Percentiles rank a stretch among this genome's conserved stretches.
These are phyloP conservation scores for Antrodiella citrinella DNA, from an alignment of 768 basidiomycete genomes.

Conservation along the genomic window DNA sequence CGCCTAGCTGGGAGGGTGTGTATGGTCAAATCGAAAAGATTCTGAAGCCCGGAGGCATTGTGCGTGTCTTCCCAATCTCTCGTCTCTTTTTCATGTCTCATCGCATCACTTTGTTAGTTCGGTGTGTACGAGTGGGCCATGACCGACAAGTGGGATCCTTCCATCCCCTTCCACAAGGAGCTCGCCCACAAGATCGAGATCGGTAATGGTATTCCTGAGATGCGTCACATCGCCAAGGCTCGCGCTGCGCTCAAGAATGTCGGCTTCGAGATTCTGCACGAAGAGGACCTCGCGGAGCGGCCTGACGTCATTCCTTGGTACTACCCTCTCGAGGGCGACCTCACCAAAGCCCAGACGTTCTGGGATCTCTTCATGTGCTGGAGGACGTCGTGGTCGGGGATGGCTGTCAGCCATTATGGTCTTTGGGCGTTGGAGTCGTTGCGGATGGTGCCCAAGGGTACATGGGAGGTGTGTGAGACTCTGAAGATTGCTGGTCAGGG, in stretches of 20 bases:
- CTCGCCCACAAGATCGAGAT: constrained; percentile 90
- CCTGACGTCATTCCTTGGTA: constrained; percentile 81
- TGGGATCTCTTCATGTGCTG: constrained; percentile 89
- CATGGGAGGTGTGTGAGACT: constrained; percentile 81
- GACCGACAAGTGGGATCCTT: constrained; percentile 90
- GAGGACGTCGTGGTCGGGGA: constrained; percentile 86
- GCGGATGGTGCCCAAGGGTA: constrained; percentile 86
- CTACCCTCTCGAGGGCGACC: constrained; percentile 93
- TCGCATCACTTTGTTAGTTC: constrained; percentile 45
- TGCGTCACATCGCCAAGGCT: constrained; percentile 69
- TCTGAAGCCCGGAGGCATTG: constrained; percentile 91
- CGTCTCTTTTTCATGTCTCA: not conserved
- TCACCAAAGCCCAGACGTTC: constrained; percentile 83
- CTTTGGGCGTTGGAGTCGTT: constrained; percentile 71
- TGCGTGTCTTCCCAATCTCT: constrained; percentile 33
- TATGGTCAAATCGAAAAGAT: constrained; percentile 91
- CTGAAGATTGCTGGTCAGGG: constrained; percentile 75
- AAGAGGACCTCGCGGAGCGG: constrained; percentile 91
- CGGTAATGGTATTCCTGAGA: constrained; percentile 96
- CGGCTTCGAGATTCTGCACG: constrained; percentile 82
- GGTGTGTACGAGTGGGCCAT: constrained; percentile 99
- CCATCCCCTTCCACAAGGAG: constrained; percentile 78
- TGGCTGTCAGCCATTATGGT: constrained; percentile 73
- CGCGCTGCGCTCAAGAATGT: constrained; percentile 74
- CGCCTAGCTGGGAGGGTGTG: constrained; percentile 92